These are phyloP conservation scores for Candida pseudoglaebosa DNA, from an alignment of 805 yeast species.

Conservation along the genomic window DNA sequence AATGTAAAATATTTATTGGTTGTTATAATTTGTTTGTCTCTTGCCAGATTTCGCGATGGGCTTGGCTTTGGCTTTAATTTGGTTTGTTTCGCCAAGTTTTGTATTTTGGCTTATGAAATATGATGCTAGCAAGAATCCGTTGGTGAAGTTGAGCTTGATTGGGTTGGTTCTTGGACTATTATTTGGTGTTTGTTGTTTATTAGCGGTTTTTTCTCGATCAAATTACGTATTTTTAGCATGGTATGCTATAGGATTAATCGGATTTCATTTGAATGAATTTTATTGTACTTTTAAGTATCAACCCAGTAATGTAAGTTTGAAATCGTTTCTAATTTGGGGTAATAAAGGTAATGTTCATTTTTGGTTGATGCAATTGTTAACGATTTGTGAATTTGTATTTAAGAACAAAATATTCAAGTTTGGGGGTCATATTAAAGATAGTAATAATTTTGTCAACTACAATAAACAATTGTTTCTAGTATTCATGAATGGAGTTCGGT, in stretches of 20 bases:
- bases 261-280: conserved; percentile 27
- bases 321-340: conserved; percentile 33
- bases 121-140: conserved; percentile 14
- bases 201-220: background rate
- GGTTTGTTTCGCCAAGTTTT: background rate
- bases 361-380: conserved; percentile 23
- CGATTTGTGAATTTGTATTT: conserved; percentile 21
- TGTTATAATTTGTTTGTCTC: background rate
- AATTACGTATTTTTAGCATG: conserved; percentile 6
- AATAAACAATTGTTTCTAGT: background rate
- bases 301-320: conserved; percentile 18
- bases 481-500: background rate
- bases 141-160: conserved; percentile 17
- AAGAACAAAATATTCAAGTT: too few relatives aligned
- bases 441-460: too few relatives aligned
- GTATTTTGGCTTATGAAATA: too few relatives aligned
- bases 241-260: conserved; percentile 18
- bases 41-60: background rate
- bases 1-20: too few relatives aligned
- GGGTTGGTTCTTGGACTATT: conserved; percentile 17
- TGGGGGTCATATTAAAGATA: too few relatives aligned
- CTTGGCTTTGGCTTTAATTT: background rate
- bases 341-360: conserved; percentile 30
- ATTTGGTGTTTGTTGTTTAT: background rate
- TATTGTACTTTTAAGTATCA: conserved; percentile 21